Evolutionary conservation across 2,329 filamentous ascomycete species (phyloP).

Genomic region (Penicillium sp.): DNA sequence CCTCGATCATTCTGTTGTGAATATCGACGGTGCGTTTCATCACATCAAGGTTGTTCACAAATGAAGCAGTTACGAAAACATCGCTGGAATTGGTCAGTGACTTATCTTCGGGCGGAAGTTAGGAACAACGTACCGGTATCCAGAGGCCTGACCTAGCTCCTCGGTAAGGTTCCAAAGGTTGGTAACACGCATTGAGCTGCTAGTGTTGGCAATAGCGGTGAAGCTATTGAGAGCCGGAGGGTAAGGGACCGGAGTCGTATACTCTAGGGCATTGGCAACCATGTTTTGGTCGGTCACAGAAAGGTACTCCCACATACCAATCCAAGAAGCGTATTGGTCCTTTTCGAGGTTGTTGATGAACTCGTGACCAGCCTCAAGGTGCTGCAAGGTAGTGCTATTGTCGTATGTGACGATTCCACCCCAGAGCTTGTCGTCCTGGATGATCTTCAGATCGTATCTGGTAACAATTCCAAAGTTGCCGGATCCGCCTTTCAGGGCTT

Average conservation of each 20-base stretch:
- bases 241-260: slow-evolving; percentile 14
- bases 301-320: background rate
- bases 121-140: slow-evolving; percentile 1
- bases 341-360: slow-evolving; percentile 21
- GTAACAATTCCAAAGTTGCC: slow-evolving; percentile 53
- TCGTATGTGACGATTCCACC: slow-evolving; percentile 21
- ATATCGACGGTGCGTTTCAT: background rate
- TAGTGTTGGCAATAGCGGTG: slow-evolving; percentile 13
- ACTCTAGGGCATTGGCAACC: slow-evolving; percentile 4
- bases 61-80: background rate
- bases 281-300: background rate
- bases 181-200: slow-evolving; percentile 13
- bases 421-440: slow-evolving; percentile 21
- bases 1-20: slow-evolving; percentile 14
- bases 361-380: slow-evolving; percentile 18
- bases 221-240: slow-evolving; percentile 14
- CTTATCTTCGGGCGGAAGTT: too few relatives aligned
- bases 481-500: slow-evolving; percentile 56
- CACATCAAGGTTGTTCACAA: background rate
- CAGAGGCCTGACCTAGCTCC: slow-evolving; percentile 19
- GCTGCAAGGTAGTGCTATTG: slow-evolving; percentile 15
- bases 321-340: slow-evolving; percentile 20
- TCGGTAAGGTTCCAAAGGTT: slow-evolving; percentile 18
- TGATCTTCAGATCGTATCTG: slow-evolving; percentile 22
- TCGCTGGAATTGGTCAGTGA: background rate